Evolutionary conservation across 2,329 filamentous ascomycete genomes (phyloP).

Genomic region (Ascocoryne sarcoides): DNA sequence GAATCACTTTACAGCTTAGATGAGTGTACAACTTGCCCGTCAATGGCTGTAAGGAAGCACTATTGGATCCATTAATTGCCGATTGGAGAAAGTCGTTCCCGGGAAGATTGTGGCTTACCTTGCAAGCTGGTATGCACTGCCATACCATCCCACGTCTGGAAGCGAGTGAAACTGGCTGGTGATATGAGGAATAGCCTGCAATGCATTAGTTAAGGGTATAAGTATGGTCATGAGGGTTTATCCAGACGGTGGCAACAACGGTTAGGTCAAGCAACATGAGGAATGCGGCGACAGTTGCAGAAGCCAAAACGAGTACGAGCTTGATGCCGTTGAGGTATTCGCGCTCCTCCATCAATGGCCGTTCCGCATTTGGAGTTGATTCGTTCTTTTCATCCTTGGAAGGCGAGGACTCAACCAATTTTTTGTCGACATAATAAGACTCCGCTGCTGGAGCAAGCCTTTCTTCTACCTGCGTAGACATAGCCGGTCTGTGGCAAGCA

Average conservation of each 20-base stretch:
- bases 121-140: conserved; percentile 27
- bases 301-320: background rate
- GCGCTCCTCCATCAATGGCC: no score
- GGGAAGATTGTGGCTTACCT: background rate
- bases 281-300: background rate
- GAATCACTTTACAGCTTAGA: conserved; percentile 27
- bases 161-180: conserved; percentile 30
- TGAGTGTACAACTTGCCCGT: conserved; percentile 3
- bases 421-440: no score
- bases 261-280: background rate
- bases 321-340: background rate
- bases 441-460: no score
- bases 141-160: conserved; percentile 31
- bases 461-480: no score
- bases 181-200: conserved; percentile 30
- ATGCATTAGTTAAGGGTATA: conserved; percentile 14
- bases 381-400: no score
- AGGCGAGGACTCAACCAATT: no score
- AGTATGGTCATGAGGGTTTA: background rate
- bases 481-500: no score
- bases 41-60: background rate
- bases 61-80: background rate
- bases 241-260: background rate
- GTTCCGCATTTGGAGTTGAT: no score
- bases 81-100: background rate